Evolutionary conservation across 768 basidiomycete genomes (phyloP).

Genomic region (Kwoniella dendrophila): DNA sequence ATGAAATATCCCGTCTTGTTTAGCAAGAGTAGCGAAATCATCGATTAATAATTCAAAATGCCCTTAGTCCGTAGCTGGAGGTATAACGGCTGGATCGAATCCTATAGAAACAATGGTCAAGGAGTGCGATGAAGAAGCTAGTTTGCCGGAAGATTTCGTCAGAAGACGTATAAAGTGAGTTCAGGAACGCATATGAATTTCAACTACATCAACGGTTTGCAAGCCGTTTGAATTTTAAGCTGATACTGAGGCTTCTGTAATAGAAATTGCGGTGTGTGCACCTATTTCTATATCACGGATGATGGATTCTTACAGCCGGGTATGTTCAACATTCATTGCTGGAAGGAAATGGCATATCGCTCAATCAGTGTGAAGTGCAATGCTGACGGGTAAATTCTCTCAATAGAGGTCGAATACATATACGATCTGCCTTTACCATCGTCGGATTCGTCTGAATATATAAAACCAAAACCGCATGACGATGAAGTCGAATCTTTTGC

Average conservation of each 20-base stretch:
- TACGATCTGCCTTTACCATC: constrained; percentile 78
- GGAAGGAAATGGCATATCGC: too few species aligned
- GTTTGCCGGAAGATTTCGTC: constrained; percentile 69
- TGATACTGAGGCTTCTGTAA: background rate
- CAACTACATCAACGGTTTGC: background rate
- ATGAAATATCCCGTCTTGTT: too few species aligned
- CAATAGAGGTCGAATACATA: constrained; percentile 76
- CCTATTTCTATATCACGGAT: constrained; percentile 75
- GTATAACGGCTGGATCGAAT: constrained; percentile 77
- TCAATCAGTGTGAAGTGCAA: too few species aligned
- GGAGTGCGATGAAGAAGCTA: constrained; percentile 93
- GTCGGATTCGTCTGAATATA: constrained; percentile 54
- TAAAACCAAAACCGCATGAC: constrained; percentile 74
- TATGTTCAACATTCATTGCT: too few species aligned
- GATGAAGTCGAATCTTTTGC: constrained; percentile 94
- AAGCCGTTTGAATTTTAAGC: background rate
- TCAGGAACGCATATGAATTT: background rate
- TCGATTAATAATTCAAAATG: background rate
- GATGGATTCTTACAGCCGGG: constrained; percentile 71
- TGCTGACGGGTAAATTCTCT: too few species aligned
- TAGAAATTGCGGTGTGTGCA: constrained; percentile 67
- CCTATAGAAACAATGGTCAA: constrained; percentile 77
- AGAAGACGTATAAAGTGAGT: constrained; percentile 61
- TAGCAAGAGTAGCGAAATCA: background rate
- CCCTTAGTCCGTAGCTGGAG: constrained; percentile 66